A percentile compares a stretch with the other conserved stretches of the same genome.
Evolutionary conservation across 805 yeast species (phyloP).

Genomic region (Zygosaccharomyces bisporus): DNA sequence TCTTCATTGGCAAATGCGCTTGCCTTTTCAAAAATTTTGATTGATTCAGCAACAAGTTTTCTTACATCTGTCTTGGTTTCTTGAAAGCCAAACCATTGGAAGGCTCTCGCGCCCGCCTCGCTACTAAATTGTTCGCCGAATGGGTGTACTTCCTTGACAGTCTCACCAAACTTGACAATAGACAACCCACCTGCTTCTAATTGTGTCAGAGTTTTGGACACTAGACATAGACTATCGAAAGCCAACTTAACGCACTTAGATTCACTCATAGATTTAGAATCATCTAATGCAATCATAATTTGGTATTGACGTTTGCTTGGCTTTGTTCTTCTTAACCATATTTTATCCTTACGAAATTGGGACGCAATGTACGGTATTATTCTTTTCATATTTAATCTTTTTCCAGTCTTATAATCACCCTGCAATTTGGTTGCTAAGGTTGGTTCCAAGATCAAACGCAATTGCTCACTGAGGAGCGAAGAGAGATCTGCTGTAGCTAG

Average conservation of each 20-base stretch:
- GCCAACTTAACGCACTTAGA: slow-evolving; percentile 87
- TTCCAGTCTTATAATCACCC: slow-evolving; percentile 97
- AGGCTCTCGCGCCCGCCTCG: slow-evolving; percentile 77
- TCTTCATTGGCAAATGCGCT: slow-evolving; percentile 53
- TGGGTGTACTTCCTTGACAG: slow-evolving; percentile 79
- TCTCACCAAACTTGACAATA: slow-evolving; percentile 85
- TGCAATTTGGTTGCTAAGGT: slow-evolving; percentile 90
- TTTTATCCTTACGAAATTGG: slow-evolving; percentile 94
- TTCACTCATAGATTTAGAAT: slow-evolving; percentile 96
- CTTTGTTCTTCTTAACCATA: slow-evolving; percentile 95
- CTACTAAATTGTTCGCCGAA: slow-evolving; percentile 80
- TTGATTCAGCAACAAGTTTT: slow-evolving; percentile 65
- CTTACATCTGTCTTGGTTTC: slow-evolving; percentile 84
- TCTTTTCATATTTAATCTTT: slow-evolving; percentile 93
- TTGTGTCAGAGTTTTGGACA: slow-evolving; percentile 88
- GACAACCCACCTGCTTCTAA: slow-evolving; percentile 92
- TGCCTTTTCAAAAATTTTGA: slow-evolving; percentile 65
- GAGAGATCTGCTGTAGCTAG: slow-evolving; percentile 83
- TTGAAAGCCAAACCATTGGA: slow-evolving; percentile 87
- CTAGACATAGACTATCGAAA: slow-evolving; percentile 89
- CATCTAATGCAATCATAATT: slow-evolving; percentile 95
- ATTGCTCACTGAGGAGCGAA: slow-evolving; percentile 84
- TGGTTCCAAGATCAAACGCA: slow-evolving; percentile 89
- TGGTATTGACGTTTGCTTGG: slow-evolving; percentile 97
- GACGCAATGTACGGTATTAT: slow-evolving; percentile 97